These are phyloP conservation scores for Graphiopsis chlorocephala DNA, from an alignment of 2,329 filamentous ascomycete species.

Conservation along the genomic window DNA sequence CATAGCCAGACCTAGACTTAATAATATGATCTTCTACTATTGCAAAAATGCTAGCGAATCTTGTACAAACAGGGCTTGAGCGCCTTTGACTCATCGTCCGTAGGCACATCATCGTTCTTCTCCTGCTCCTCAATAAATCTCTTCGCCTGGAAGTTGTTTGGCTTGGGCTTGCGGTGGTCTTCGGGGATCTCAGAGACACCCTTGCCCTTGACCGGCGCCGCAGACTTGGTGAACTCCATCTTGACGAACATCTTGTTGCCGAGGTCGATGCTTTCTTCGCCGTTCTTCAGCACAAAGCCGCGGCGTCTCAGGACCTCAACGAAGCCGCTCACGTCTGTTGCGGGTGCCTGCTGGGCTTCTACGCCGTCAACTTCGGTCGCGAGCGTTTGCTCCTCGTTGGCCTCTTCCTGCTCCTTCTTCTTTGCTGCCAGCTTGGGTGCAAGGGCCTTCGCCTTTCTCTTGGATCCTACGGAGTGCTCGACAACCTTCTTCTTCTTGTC, in stretches of 20 bases:
- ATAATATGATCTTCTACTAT: background rate
- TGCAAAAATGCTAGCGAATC: slow-evolving; percentile 60
- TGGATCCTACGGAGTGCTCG: slow-evolving; percentile 69
- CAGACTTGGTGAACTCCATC: slow-evolving; percentile 91
- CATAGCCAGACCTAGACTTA: background rate
- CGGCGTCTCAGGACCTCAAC: slow-evolving; percentile 75
- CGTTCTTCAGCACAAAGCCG: slow-evolving; percentile 78
- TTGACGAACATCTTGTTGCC: slow-evolving; percentile 98
- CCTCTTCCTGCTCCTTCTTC: slow-evolving; percentile 52
- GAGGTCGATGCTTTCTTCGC: slow-evolving; percentile 67
- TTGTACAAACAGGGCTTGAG: slow-evolving; percentile 98
- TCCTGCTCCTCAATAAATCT: slow-evolving; percentile 59
- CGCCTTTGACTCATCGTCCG: slow-evolving; percentile 64
- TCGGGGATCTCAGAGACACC: slow-evolving; percentile 49
- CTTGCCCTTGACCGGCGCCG: slow-evolving; percentile 72
- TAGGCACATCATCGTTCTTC: slow-evolving; percentile 53
- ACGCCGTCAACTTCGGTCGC: slow-evolving; percentile 63
- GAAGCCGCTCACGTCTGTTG: slow-evolving; percentile 86
- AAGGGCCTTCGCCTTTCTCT: slow-evolving; percentile 46
- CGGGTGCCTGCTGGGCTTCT: slow-evolving; percentile 60
- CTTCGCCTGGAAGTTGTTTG: slow-evolving; percentile 32
- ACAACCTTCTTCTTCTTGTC: slow-evolving; percentile 50
- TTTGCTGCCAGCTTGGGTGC: slow-evolving; percentile 41
- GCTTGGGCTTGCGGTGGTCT: slow-evolving; percentile 34
- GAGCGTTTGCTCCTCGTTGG: slow-evolving; percentile 60